Conservation (phyloP, 441 rosid genomes). For the Hura crepitans region DNA sequence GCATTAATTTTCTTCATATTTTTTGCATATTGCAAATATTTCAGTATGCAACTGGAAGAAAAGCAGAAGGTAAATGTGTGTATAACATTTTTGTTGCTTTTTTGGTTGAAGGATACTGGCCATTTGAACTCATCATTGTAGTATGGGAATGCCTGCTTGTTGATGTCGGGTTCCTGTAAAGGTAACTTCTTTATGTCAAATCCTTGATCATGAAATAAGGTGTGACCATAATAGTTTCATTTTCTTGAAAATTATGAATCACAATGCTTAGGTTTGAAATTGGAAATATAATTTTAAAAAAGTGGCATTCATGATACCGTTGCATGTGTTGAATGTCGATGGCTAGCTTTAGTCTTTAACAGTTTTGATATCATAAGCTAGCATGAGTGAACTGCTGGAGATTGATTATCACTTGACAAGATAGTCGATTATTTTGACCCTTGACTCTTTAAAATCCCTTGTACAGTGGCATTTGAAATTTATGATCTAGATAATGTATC, state of each 20-base stretch:
- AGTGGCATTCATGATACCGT: neutral
- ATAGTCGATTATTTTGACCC: too few species aligned
- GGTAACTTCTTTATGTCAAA: conserved; percentile 13
- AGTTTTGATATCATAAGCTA: neutral
- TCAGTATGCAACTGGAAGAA: conserved; percentile 22
- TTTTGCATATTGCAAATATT: neutral
- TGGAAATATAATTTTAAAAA: neutral
- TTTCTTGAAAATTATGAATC: neutral
- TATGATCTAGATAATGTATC: too few species aligned
- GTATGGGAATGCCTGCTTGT: conserved; percentile 17
- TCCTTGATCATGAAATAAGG: neutral
- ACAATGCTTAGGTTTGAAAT: neutral
- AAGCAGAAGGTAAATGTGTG: neutral
- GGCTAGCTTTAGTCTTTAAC: neutral
- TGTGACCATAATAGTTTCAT: neutral
- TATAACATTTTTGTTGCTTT: neutral
- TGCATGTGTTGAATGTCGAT: neutral
- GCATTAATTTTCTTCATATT: neutral
- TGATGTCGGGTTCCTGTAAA: conserved; percentile 26
- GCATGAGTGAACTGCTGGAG: too few species aligned
- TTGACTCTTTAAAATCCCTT: too few species aligned
- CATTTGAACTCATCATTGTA: conserved; percentile 3
- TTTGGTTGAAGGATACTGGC: neutral
- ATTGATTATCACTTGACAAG: too few species aligned
- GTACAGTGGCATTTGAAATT: too few species aligned